Conservation (phyloP, 2,329 filamentous ascomycete species). For the Didymella keratinophila region DNA sequence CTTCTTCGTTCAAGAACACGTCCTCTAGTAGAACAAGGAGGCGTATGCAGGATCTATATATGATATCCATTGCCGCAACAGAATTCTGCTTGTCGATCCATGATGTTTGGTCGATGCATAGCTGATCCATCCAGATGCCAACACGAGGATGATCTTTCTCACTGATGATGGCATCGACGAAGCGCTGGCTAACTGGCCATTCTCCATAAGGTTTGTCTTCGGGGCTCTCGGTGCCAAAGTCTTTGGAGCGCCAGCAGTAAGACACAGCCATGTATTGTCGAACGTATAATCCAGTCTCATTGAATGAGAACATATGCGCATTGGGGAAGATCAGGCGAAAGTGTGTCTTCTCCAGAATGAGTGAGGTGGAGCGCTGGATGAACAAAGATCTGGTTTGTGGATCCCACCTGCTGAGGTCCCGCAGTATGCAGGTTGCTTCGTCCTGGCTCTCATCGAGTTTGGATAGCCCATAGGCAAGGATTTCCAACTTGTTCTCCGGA, state of each 20-base stretch:
- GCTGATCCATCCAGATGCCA: slow-evolving; percentile 32
- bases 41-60: slow-evolving; percentile 27
- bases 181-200: slow-evolving; percentile 28
- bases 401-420: slow-evolving; percentile 20
- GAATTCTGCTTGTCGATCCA: slow-evolving; percentile 20
- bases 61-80: slow-evolving; percentile 30
- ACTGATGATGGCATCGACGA: slow-evolving; percentile 26
- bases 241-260: slow-evolving; percentile 26
- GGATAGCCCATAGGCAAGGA: slow-evolving; percentile 20
- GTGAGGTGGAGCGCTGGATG: slow-evolving; percentile 13
- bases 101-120: slow-evolving; percentile 25
- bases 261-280: slow-evolving; percentile 30
- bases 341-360: slow-evolving; percentile 22
- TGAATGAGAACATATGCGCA: slow-evolving; percentile 9
- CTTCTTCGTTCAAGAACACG: slow-evolving; percentile 19
- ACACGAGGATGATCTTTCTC: slow-evolving; percentile 25
- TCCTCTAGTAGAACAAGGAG: slow-evolving; percentile 27
- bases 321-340: slow-evolving; percentile 29
- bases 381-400: slow-evolving; percentile 14
- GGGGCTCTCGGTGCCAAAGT: slow-evolving; percentile 19
- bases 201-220: too few species aligned
- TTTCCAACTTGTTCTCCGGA: slow-evolving; percentile 21
- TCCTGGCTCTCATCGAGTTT: slow-evolving; percentile 9
- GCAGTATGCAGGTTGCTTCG: slow-evolving; percentile 16
- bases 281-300: slow-evolving; percentile 22